Conservation (phyloP, 495 filamentous ascomycete genomes). For the Daldinia grandis region DNA sequence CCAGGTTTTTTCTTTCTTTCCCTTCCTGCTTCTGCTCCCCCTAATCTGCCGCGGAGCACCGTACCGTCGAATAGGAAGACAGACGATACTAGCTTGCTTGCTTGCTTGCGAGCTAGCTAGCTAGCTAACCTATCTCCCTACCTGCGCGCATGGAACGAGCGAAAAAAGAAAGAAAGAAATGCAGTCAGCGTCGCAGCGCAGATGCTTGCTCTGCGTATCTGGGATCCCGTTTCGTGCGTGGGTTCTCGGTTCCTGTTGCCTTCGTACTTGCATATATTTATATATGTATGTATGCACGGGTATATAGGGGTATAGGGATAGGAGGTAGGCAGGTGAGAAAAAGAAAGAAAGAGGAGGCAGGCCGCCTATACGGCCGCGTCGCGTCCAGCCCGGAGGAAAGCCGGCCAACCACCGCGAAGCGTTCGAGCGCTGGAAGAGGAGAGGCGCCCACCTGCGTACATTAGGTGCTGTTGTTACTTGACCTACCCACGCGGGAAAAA, state of each 20-base stretch:
- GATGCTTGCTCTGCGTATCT: background rate
- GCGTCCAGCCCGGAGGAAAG: background rate
- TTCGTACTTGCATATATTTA: background rate
- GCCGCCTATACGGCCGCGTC: constrained; percentile 1
- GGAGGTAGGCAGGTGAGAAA: background rate
- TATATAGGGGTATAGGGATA: background rate
- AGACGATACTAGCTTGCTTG: background rate
- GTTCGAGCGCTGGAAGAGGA: constrained; percentile 23
- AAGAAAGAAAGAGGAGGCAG: background rate
- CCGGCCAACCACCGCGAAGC: constrained; percentile 19
- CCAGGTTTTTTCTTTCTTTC: background rate
- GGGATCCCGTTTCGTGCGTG: background rate
- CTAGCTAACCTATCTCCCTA: background rate
- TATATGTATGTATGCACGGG: background rate
- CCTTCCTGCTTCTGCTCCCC: background rate
- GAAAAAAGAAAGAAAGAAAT: no score
- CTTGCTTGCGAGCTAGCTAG: no score
- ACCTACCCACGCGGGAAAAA: constrained; percentile 6
- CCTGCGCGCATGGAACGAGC: background rate
- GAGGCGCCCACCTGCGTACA: constrained; percentile 8
- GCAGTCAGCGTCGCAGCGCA: constrained; percentile 1
- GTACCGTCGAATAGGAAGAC: background rate
- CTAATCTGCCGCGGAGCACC: background rate
- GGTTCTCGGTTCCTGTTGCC: background rate
- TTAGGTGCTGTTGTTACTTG: constrained; percentile 15